Evolutionary conservation across 129 eudicot genomes (phyloP).

Genomic region (Erigeron canadensis): DNA sequence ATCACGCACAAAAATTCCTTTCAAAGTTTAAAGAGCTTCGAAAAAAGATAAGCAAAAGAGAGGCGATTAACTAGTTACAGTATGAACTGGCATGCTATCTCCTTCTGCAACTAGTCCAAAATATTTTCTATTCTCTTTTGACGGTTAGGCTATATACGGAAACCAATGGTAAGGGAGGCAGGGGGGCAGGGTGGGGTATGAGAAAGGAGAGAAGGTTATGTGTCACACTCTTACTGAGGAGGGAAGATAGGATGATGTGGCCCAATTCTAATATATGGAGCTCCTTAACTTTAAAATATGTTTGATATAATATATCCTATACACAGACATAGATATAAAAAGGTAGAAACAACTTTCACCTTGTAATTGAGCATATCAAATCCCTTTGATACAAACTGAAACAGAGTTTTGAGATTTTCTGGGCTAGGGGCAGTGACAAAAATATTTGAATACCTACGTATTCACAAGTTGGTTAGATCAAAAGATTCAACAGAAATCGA

Average conservation of each 20-base stretch:
- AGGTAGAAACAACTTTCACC: constrained; percentile 43
- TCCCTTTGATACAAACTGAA: constrained; percentile 78
- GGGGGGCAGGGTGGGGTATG: too few species aligned
- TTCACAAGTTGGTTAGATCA: constrained; percentile 15
- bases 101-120: too few species aligned
- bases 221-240: too few species aligned
- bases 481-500: background rate
- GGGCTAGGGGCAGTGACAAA: constrained; percentile 94
- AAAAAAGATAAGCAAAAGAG: background rate
- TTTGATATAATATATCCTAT: background rate
- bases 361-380: constrained; percentile 73
- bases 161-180: too few species aligned
- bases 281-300: background rate
- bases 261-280: too few species aligned
- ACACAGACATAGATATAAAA: background rate
- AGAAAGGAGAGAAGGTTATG: too few species aligned
- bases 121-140: too few species aligned
- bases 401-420: constrained; percentile 78
- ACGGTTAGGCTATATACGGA: too few species aligned
- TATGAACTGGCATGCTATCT: too few species aligned
- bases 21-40: background rate
- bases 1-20: too few species aligned
- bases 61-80: background rate
- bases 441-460: constrained; percentile 76
- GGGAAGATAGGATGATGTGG: too few species aligned